A percentile compares a stretch with the other conserved stretches of the same genome.
These are phyloP conservation scores for Cutaneotrichosporon cavernicola DNA, from an alignment of 1,284 basidiomycete species.

Conservation along the genomic window DNA sequence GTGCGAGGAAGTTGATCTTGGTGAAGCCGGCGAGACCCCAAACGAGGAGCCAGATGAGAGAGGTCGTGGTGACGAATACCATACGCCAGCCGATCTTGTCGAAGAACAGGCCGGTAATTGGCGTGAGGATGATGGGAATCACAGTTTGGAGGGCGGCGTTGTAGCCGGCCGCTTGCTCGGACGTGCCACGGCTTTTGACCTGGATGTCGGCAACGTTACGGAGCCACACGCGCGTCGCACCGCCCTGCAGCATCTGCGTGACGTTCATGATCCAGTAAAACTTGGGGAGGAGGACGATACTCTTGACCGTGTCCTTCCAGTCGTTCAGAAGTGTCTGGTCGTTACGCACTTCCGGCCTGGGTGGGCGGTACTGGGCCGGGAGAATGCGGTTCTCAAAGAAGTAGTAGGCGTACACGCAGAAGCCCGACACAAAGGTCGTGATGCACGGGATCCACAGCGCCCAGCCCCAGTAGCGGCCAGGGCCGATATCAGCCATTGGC, in stretches of 20 bases:
- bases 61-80: conserved; percentile 22
- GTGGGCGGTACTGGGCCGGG: conserved; percentile 12
- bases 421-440: conserved; percentile 4
- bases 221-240: conserved; percentile 50
- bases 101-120: conserved; percentile 47
- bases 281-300: conserved; percentile 26
- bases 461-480: conserved; percentile 37
- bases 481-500: conserved; percentile 41
- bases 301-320: conserved; percentile 13
- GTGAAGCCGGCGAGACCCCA: conserved; percentile 53
- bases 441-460: conserved; percentile 37
- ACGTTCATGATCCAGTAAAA: conserved; percentile 44
- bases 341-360: conserved; percentile 15
- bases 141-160: conserved; percentile 51
- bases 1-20: conserved; percentile 50
- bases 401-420: conserved; percentile 41
- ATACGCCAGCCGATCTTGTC: conserved; percentile 47
- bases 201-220: conserved; percentile 54
- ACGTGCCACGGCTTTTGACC: conserved; percentile 49
- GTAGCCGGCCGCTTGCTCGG: conserved; percentile 53
- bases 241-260: conserved; percentile 44
- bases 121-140: conserved; percentile 55
- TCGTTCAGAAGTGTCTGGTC: conserved; percentile 18
- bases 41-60: conserved; percentile 49
- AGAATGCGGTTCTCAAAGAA: conserved; percentile 43